Evolutionary conservation across 2,329 filamentous ascomycete species (phyloP).

Genomic region (Colletotrichum sp.): DNA sequence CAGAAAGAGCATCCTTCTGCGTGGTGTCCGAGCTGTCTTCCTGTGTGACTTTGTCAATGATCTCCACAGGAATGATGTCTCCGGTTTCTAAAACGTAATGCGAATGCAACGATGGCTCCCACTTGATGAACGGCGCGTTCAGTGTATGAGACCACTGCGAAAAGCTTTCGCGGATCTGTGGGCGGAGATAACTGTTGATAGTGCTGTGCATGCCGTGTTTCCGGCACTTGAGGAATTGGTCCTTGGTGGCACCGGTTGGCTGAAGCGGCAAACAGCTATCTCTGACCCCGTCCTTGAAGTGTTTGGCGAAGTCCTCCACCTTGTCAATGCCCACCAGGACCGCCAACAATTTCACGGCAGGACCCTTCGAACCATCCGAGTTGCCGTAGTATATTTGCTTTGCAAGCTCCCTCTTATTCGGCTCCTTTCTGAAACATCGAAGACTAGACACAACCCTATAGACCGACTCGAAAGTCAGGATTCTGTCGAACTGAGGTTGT

Average conservation of each 20-base stretch:
- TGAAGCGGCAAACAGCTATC: not conserved
- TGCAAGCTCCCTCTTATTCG: not conserved
- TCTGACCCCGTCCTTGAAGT: not conserved
- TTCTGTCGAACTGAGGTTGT: not conserved
- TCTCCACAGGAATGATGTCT: conserved; percentile 4
- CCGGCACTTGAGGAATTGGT: not conserved
- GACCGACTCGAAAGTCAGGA: not conserved
- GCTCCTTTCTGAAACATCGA: not conserved
- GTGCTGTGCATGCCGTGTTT: not conserved
- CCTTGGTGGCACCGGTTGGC: rapidly evolving
- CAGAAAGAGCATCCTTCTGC: not conserved
- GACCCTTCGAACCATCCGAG: not conserved
- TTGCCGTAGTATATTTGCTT: not conserved
- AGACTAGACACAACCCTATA: not conserved
- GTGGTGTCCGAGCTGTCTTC: not conserved
- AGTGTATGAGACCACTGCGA: not conserved
- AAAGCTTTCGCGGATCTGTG: not conserved
- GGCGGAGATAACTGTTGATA: not conserved
- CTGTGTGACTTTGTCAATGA: not conserved
- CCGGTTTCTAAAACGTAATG: conserved; percentile 1
- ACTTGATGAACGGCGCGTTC: not conserved
- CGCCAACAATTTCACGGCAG: not conserved
- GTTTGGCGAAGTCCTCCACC: not conserved
- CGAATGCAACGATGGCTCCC: not conserved
- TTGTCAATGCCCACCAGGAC: not conserved